Evolutionary conservation across 164 flowering plant species (phyloP).

Genomic region (Santalum album): DNA sequence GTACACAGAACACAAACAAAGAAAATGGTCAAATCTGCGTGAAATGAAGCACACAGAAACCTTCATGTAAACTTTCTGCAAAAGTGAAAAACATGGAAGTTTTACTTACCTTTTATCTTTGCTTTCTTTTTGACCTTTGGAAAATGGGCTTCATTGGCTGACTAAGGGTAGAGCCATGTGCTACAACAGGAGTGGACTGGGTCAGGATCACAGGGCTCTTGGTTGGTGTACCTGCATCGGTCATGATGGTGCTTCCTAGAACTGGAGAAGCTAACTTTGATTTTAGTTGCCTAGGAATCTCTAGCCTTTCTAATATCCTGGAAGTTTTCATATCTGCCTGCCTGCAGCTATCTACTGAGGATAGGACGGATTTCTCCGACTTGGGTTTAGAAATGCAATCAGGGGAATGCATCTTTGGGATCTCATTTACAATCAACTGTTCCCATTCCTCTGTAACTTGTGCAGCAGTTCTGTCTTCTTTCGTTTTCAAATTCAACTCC

Average conservation of each 20-base stretch:
- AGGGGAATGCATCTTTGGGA: conserved; percentile 32
- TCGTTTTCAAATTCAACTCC: conserved; percentile 4
- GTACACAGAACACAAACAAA: too few relatives aligned
- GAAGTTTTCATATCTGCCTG: conserved; percentile 59
- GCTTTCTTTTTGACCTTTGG: conserved; percentile 56
- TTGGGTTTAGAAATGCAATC: conserved; percentile 23
- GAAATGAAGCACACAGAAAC: too few relatives aligned
- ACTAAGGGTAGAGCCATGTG: conserved; percentile 22
- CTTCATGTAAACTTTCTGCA: too few relatives aligned
- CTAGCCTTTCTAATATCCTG: conserved; percentile 82
- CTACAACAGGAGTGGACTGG: conserved; percentile 18
- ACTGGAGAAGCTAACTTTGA: conserved; percentile 28
- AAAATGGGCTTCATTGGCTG: conserved; percentile 70
- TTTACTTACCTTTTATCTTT: too few relatives aligned
- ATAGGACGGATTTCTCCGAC: conserved; percentile 17
- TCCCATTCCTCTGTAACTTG: conserved; percentile 68
- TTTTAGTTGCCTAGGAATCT: conserved; percentile 53
- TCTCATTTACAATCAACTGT: conserved; percentile 49
- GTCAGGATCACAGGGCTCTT: conserved; percentile 51
- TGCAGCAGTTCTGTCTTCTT: conserved; percentile 20
- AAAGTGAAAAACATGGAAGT: too few relatives aligned
- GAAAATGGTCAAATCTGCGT: too few relatives aligned
- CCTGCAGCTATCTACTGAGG: conserved; percentile 25
- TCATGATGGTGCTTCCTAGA: conserved; percentile 5
- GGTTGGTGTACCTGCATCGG: conserved; percentile 15